Percentiles rank a stretch among this genome's conserved stretches.
phyloP scores from a whole-genome alignment of 2,329 filamentous ascomycete species.

The Periconia sp. region DNA sequence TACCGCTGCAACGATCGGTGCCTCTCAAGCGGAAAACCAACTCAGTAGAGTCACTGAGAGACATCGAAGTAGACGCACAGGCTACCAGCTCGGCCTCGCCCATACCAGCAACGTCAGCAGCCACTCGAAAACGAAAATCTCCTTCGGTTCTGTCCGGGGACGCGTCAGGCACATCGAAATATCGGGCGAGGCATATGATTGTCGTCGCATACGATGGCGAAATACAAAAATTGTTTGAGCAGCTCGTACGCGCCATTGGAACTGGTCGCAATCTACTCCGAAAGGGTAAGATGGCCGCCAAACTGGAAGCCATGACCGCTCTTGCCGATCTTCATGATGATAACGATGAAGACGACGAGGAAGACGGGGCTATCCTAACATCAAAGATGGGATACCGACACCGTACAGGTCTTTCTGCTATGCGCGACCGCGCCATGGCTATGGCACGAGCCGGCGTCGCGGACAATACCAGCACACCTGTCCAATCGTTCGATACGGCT shows the following conservation, averaged over 20 bases:
- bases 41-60: conserved; percentile 42
- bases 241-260: conserved; percentile 79
- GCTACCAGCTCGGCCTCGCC: conserved; percentile 15
- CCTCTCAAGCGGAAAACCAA: conserved; percentile 34
- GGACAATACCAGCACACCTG: conserved; percentile 17
- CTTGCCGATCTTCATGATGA: conserved; percentile 29
- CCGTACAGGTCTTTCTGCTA: conserved; percentile 29
- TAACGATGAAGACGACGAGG: conserved; percentile 20
- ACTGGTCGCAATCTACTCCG: conserved; percentile 80
- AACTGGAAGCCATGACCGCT: conserved; percentile 57
- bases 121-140: conserved; percentile 47
- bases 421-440: conserved; percentile 28
- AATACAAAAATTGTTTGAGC: conserved; percentile 80
- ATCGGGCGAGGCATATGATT: conserved; percentile 73
- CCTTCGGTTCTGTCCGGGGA: conserved; percentile 44
- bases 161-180: conserved; percentile 53
- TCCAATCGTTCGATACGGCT: conserved; percentile 59
- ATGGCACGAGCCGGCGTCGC: conserved; percentile 14
- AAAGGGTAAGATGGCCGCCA: conserved; percentile 82
- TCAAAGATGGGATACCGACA: conserved; percentile 42
- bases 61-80: conserved; percentile 26
- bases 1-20: conserved; percentile 28
- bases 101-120: conserved; percentile 18
- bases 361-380: conserved; percentile 28
- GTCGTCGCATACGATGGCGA: conserved; percentile 92